A percentile compares a stretch with the other conserved stretches of the same genome.
Evolutionary conservation across 2,329 filamentous ascomycete genomes (phyloP).

Genomic region (Ploettnerulaceae sp.): DNA sequence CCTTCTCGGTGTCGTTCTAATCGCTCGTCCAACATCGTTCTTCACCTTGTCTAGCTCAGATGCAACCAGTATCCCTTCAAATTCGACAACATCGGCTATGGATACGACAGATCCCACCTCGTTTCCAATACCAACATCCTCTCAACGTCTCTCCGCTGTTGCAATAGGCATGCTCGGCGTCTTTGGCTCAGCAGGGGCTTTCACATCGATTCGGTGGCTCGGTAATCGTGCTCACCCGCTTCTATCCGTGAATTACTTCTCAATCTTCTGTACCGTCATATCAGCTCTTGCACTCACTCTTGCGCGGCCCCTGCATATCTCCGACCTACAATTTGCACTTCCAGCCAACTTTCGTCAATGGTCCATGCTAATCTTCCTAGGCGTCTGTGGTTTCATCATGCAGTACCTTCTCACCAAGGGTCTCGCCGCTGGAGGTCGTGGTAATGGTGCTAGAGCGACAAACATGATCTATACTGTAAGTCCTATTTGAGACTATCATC

Average conservation of each 20-base stretch:
- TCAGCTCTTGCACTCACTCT: slow-evolving; percentile 55
- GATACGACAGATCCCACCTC: not conserved
- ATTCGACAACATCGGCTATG: slow-evolving; percentile 6
- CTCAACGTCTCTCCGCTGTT: slow-evolving; percentile 55
- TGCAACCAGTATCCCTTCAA: not conserved
- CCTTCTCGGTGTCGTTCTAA: slow-evolving; percentile 74
- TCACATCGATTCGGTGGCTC: slow-evolving; percentile 74
- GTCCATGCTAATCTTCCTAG: slow-evolving; percentile 62
- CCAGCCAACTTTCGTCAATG: slow-evolving; percentile 45
- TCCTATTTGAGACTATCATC: not conserved
- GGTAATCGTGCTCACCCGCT: slow-evolving; percentile 75
- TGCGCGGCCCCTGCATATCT: slow-evolving; percentile 36
- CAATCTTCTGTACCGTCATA: slow-evolving; percentile 63
- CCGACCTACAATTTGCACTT: slow-evolving; percentile 40
- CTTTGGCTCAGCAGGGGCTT: slow-evolving; percentile 67
- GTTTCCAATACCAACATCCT: slow-evolving; percentile 35
- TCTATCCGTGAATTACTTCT: slow-evolving; percentile 84
- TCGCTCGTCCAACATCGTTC: slow-evolving; percentile 55
- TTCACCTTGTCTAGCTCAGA: slow-evolving; percentile 18
- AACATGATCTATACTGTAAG: slow-evolving; percentile 57
- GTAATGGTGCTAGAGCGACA: slow-evolving; percentile 45
- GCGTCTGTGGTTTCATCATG: slow-evolving; percentile 72
- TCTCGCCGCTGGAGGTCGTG: slow-evolving; percentile 40
- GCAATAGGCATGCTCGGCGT: slow-evolving; percentile 72
- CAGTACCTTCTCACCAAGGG: slow-evolving; percentile 82